phyloP scores from a whole-genome alignment of 331 rosid genomes.

The Erythrophleum ivorense region DNA sequence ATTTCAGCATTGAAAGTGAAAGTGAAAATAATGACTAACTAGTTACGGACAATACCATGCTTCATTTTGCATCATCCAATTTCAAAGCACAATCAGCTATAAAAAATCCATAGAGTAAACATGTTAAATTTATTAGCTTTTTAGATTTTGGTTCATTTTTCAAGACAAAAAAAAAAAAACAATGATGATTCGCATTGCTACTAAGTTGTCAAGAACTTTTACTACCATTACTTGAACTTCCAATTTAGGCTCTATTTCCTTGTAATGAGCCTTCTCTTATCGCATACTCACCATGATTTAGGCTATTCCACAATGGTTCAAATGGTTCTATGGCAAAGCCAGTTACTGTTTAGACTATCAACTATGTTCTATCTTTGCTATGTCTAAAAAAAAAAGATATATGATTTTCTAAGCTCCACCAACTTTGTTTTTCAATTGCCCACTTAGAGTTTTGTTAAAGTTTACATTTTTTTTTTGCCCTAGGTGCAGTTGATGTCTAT shows the following conservation, averaged over 20 bases:
- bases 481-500: constrained; percentile 1
- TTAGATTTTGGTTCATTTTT: too few relatives aligned
- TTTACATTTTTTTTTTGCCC: constrained; percentile 10
- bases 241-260: constrained; percentile 39
- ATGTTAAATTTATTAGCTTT: too few relatives aligned
- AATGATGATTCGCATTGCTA: constrained; percentile 56
- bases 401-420: not conserved
- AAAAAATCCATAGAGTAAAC: too few relatives aligned
- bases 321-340: constrained; percentile 52
- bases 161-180: too few relatives aligned
- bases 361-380: constrained; percentile 71
- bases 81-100: too few relatives aligned
- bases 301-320: constrained; percentile 50
- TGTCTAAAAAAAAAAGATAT: constrained; percentile 71
- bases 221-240: constrained; percentile 39
- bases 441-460: not conserved
- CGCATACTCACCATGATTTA: constrained; percentile 37
- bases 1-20: too few relatives aligned
- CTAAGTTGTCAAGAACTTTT: constrained; percentile 47
- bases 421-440: not conserved
- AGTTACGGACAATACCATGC: too few relatives aligned
- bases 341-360: constrained; percentile 67
- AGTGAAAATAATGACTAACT: too few relatives aligned
- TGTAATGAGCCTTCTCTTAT: constrained; percentile 10
- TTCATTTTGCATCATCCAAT: too few relatives aligned